Base-by-base conservation (phyloP, 352 stramenopile genomes). In the Phytophthora hybrid region DNA sequence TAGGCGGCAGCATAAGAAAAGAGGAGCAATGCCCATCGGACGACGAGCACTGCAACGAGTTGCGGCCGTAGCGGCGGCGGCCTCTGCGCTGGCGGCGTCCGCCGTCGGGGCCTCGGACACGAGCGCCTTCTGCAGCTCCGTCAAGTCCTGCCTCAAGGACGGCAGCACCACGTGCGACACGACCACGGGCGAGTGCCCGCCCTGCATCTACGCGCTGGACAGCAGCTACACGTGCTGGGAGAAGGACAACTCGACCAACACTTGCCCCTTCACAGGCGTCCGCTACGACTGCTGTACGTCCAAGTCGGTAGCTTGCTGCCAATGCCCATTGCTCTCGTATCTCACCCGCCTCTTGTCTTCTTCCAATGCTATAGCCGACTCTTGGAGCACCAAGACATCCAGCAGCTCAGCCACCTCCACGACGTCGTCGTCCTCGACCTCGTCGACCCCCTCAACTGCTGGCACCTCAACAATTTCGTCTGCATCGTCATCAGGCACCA, bases 281-380 rank as follows among this genome's bases (percentile, higher is more conserved):
- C 81, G 84, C 63, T 91, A 91, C 61, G 86, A 93, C 66, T 93
- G 86, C 78, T 87, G 85, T 93, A 84, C 71, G 85, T 90, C 7
- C 34, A 26, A 26, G 23, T 26, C 23, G 23, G 23, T 7, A 9
- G 41, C 41, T 9, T 21, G 10, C 41, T 51, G 10, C 41, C 1
- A 13, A 32, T 4, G 44, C n/a, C 7, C 47, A 53, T 14, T 53
- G 2, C 46, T 11, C 46, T 4, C 31, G 4, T 62, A 52, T 69
- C 41, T 78, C 29, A 69, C 23, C 23, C 39, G 4, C 19, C 13
- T 32, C 32, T 46, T 69, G 18, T 34, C 23, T 64, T 34, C 23
- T 64, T 47, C 32, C 39, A 26, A 37, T 61, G 47, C 51, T 31
- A 52, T 54, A 84, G 80, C 82, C 59, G 72, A 78, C 63, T 75